phyloP scores from a whole-genome alignment of 495 filamentous ascomycete genomes.

The Neurospora sublineolata region DNA sequence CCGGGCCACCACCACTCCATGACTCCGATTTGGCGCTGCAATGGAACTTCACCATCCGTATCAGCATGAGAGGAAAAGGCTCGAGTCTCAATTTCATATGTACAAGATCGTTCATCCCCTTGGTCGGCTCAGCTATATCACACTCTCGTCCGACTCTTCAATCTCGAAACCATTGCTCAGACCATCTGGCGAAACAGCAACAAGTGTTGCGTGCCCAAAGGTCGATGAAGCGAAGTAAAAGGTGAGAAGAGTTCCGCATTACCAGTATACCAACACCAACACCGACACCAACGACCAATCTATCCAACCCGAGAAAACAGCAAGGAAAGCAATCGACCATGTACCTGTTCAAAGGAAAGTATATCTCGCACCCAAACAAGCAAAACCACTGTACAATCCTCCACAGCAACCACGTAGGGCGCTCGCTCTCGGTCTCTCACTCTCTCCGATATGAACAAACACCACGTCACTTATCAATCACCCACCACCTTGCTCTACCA shows the following conservation, averaged over 20 bases:
- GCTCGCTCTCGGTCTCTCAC: not conserved
- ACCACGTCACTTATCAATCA: not conserved
- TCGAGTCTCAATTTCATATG: not conserved
- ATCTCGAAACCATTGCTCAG: not conserved
- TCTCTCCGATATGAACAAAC: not conserved
- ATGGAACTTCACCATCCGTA: not conserved
- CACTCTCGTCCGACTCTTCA: not conserved
- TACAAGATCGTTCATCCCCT: not conserved
- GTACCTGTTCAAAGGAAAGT: not conserved
- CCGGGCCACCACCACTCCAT: not conserved
- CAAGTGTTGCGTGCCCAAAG: not conserved
- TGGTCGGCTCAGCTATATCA: not conserved
- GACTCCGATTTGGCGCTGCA: not conserved
- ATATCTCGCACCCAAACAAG: not conserved
- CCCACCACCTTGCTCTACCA: not conserved
- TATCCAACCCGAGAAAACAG: not conserved
- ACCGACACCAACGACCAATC: not conserved
- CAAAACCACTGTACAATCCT: not conserved
- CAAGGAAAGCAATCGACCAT: not conserved
- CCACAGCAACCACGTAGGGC: not conserved
- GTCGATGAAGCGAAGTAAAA: not conserved
- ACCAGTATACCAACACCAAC: not conserved
- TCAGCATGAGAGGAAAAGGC: not conserved
- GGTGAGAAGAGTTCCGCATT: not conserved
- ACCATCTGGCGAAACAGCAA: not conserved